Base-by-base conservation (phyloP, 345 rosid genomes). In the Laguncularia racemosa region DNA sequence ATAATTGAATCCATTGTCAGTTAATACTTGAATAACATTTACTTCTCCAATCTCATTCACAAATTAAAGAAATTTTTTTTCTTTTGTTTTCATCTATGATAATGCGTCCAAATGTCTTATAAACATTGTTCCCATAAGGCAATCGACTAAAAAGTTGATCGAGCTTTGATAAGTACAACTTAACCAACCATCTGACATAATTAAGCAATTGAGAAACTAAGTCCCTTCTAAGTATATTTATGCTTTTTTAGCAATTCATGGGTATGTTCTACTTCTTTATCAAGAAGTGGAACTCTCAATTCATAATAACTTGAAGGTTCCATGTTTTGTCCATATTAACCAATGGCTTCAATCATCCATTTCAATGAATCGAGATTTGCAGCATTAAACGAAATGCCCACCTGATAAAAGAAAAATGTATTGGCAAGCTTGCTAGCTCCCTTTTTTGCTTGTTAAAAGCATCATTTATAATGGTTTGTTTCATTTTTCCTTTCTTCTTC, bases 171-270 rank as follows among this genome's bases (percentile, higher is more conserved):
- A 57, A 43, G 49, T 62, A 23, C 52, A 46, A 4, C 65, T 15
- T 9, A 54, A 53, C 63, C 58, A 68, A 38, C 54, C 67, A 57
- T 68, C 77, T 20, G 60, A 70, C 72, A 71, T 14, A 20, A 63
- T 56, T 5, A 67, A 75, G 50, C 69, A 60, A 21, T 56, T 5
- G 67, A 75, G 50, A 67, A 60, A 21, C 71, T 58, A 47, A n/a
- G 48, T 44, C 13, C 66, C 14, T 4, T 46, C 73, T 69, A 64
- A 23, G 16, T 47, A 45, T 20, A 38, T 64, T 44, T 47, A 26
- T 46, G 47, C 33, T 48, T 56, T 26, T 71, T 38, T 23, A 54
- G 61, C 64, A 55, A n/a, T 14, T 14, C n/a, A 9, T 55, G n/a
- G 2, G 45, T 55, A 33, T 55, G 9, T 23, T 55, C 58, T 4